Percentiles rank a stretch among this genome's conserved stretches.
Evolutionary conservation across 768 basidiomycete species (phyloP).

Genomic region (Scleroderma citrinum): DNA sequence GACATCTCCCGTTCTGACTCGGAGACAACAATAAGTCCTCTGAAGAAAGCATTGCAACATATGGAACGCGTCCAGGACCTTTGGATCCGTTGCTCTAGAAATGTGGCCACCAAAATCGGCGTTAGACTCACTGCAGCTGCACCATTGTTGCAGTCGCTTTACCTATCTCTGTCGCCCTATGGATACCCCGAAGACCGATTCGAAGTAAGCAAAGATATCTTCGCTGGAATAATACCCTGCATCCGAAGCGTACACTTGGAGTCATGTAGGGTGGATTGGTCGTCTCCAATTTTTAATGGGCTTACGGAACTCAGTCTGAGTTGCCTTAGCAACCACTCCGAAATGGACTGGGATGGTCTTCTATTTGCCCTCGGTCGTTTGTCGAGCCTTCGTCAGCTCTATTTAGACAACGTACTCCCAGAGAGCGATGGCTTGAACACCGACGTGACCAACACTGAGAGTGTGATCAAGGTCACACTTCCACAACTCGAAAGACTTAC

Average conservation of each 20-base stretch:
- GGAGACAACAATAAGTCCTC: conserved; percentile 19
- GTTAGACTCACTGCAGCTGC: conserved; percentile 18
- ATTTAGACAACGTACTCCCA: conserved; percentile 33
- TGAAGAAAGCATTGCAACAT: conserved; percentile 29
- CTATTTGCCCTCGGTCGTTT: conserved; percentile 29
- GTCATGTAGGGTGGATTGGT: conserved; percentile 32
- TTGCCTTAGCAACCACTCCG: conserved; percentile 18
- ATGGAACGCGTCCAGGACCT: conserved; percentile 31
- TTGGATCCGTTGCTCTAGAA: conserved; percentile 13
- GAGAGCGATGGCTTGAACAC: neutral
- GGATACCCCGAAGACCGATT: conserved; percentile 14
- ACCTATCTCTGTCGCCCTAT: conserved; percentile 13
- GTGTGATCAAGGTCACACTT: neutral
- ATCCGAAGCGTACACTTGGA: conserved; percentile 33
- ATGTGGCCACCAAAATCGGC: conserved; percentile 22
- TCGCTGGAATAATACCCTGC: conserved; percentile 28
- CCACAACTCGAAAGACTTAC: neutral
- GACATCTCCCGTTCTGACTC: conserved; percentile 25
- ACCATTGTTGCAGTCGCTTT: conserved; percentile 30
- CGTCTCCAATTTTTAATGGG: conserved; percentile 28
- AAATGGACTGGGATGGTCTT: conserved; percentile 29
- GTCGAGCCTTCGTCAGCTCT: conserved; percentile 29
- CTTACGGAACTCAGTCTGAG: conserved; percentile 35
- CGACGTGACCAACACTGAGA: neutral
- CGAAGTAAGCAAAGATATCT: conserved; percentile 22